Base-by-base conservation (phyloP, 768 basidiomycete genomes). In the Phanerochaete sordida region DNA sequence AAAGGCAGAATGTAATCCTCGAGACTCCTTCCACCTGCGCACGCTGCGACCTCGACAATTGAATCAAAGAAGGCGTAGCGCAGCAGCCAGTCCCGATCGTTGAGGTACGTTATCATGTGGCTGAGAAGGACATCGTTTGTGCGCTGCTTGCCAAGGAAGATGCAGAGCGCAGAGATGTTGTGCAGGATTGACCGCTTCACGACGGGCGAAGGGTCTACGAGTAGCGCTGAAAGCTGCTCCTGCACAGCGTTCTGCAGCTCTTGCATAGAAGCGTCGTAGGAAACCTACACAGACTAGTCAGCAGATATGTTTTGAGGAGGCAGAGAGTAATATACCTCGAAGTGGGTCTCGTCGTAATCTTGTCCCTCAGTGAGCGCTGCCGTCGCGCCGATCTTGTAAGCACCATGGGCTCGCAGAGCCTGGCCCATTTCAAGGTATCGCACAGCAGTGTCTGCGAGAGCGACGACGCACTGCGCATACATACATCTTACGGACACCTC, bases 1-100 rank as follows among this genome's bases (percentile, higher is more conserved):
- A 99, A 73, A 0, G 97, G 97, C n/a, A 97, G 70, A 55, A 98
- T 96, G 66, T 98, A 98, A 66, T 98, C 95, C 69, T 98, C 97
- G 66, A 98, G 70, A 64, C 93, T 95, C 59, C 88, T 78, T 30
- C 91, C 89, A 1, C 95, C 95, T 2, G 95, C 93, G 74, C 93
- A 96, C 0, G 91, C 91, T 5, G 95, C 95, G 0, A 99, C 94
- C 62, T 93, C 95, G 21, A 98, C 93, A 28, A 97, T 93, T 61
- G 91, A 91, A 70, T 96, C 95, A 68, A 98, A 97, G 73, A 98
- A 99, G 0, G 92, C 91, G 67, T 87, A 85, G 1, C 97, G 83
- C 54, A 98, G 74, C 16, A 90, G 74, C 96, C 97, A 98, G 70
- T 98, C 95, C 19, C 92, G 80, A 67, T 96, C 93, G 66, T 96